A percentile compares a stretch with the other conserved stretches of the same genome.
Conservation (phyloP, 768 basidiomycete genomes). For the Rossbeevera mucosa region DNA sequence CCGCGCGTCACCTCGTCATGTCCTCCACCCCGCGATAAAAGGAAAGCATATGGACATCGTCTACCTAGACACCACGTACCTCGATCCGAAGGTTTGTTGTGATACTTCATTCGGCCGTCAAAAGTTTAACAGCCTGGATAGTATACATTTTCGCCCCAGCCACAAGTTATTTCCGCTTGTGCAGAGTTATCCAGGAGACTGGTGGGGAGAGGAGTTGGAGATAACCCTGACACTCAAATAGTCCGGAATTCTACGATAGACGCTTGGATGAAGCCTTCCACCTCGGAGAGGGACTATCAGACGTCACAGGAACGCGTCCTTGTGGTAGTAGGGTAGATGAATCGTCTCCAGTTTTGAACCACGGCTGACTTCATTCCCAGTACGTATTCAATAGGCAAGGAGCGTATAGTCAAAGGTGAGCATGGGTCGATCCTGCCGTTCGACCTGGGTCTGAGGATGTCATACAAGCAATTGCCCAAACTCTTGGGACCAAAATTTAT, state of each 20-base stretch:
- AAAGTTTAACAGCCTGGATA: slow-evolving; percentile 26
- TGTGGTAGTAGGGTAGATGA: slow-evolving; percentile 66
- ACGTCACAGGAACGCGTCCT: slow-evolving; percentile 40
- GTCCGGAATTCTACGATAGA: slow-evolving; percentile 40
- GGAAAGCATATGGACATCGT: slow-evolving; percentile 81
- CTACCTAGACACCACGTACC: slow-evolving; percentile 95
- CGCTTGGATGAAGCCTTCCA: slow-evolving; percentile 42
- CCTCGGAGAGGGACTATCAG: slow-evolving; percentile 32
- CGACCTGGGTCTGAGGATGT: neutral
- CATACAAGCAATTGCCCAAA: slow-evolving; percentile 71
- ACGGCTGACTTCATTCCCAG: slow-evolving; percentile 35
- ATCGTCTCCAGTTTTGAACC: neutral
- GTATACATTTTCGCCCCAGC: slow-evolving; percentile 95
- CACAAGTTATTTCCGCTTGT: slow-evolving; percentile 90
- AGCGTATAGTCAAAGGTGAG: slow-evolving; percentile 91
- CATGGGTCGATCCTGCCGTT: neutral
- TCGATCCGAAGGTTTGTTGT: slow-evolving; percentile 70
- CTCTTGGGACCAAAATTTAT: slow-evolving; percentile 78
- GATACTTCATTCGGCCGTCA: neutral
- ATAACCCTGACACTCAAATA: slow-evolving; percentile 21
- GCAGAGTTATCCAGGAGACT: slow-evolving; percentile 71
- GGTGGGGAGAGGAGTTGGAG: slow-evolving; percentile 37
- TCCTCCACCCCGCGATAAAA: slow-evolving; percentile 76
- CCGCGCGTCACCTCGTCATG: slow-evolving; percentile 83
- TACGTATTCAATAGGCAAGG: slow-evolving; percentile 97